These are phyloP conservation scores for Smittium culicis DNA, from an alignment of 371 early-diverging fungal species.

Conservation along the genomic window DNA sequence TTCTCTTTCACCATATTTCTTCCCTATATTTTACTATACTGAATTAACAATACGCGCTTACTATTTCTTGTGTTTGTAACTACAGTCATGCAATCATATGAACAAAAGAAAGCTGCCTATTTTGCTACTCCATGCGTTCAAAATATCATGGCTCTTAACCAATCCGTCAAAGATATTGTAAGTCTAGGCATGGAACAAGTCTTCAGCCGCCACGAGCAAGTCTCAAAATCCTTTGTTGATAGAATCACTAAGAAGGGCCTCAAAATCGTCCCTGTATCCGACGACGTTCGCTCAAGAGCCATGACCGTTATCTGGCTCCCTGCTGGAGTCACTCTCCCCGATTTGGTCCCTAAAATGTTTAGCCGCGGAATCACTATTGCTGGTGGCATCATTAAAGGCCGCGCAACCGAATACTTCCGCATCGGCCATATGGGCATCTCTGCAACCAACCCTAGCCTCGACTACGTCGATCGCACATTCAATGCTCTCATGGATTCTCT, in stretches of 20 bases:
- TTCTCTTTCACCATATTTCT: too few species aligned
- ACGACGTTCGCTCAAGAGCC: constrained; percentile 70
- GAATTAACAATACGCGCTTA: constrained; percentile 17
- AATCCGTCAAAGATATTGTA: constrained; percentile 62
- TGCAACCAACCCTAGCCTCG: constrained; percentile 53
- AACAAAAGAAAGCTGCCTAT: constrained; percentile 77
- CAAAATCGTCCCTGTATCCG: constrained; percentile 46
- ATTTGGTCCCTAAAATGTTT: constrained; percentile 60
- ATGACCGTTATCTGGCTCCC: constrained; percentile 93
- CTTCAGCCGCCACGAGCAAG: constrained; percentile 53
- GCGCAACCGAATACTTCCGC: constrained; percentile 85
- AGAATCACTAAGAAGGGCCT: constrained; percentile 50
- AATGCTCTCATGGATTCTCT: constrained; percentile 55
- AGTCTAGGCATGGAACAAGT: constrained; percentile 48
- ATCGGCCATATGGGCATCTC: constrained; percentile 91
- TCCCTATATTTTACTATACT: constrained; percentile 12
- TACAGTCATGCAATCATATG: constrained; percentile 92
- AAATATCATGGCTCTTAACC: constrained; percentile 75
- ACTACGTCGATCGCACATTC: constrained; percentile 59
- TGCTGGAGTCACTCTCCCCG: constrained; percentile 57
- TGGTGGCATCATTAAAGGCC: constrained; percentile 79
- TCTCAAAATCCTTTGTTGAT: constrained; percentile 58
- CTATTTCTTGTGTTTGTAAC: neutral
- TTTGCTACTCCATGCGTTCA: constrained; percentile 97
- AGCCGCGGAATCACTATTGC: constrained; percentile 76